Percentiles rank a stretch among this genome's conserved stretches.
Conservation (phyloP, 257 asterid species). For the Ligustrum vulgare region DNA sequence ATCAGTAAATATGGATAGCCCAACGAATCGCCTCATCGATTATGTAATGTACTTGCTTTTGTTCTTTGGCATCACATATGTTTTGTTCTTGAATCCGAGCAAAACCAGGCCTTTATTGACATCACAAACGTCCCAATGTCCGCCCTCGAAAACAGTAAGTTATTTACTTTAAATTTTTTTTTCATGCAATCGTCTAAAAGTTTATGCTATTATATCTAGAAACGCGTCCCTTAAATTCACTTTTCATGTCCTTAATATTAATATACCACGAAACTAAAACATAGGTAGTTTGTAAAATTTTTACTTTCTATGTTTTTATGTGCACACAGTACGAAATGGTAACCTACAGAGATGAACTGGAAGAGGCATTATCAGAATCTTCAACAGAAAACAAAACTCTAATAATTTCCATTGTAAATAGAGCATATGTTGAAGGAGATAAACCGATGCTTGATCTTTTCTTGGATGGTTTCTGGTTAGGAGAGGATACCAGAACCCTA, state of each 20-base stretch:
- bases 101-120: background rate
- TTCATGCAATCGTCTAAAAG: background rate
- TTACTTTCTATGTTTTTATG: background rate
- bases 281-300: background rate
- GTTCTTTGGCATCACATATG: background rate
- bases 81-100: background rate
- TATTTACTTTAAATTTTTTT: background rate
- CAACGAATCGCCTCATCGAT: background rate
- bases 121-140: background rate
- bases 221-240: too few species aligned
- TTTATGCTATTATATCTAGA: too few species aligned
- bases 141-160: background rate
- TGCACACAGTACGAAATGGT: background rate
- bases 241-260: background rate
- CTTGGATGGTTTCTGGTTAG: slow-evolving; percentile 56
- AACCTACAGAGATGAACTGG: slow-evolving; percentile 32
- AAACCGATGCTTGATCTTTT: slow-evolving; percentile 54
- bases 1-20: background rate
- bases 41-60: background rate
- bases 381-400: slow-evolving; percentile 38
- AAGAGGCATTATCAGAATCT: slow-evolving; percentile 28
- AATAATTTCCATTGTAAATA: slow-evolving; percentile 42
- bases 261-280: background rate
- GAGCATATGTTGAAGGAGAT: slow-evolving; percentile 51
- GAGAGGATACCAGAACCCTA: slow-evolving; percentile 41